Evolutionary conservation across 345 rosid species (phyloP).

Genomic region (Hypericum perforatum): DNA sequence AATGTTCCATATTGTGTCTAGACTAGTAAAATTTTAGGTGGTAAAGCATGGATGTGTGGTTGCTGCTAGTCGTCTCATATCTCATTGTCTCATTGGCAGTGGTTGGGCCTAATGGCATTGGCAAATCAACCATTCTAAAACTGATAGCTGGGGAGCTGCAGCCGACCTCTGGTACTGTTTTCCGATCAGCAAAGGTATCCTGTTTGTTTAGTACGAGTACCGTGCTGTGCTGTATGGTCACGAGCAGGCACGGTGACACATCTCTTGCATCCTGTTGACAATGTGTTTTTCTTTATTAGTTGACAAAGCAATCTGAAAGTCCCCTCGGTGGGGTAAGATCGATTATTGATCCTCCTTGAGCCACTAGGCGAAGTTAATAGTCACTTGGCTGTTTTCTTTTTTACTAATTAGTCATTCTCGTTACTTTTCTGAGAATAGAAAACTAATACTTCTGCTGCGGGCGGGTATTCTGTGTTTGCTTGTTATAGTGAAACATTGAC

Average conservation of each 20-base stretch:
- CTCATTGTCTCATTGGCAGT: slow-evolving; percentile 27
- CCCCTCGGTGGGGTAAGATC: too few species aligned
- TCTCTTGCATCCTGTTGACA: background rate
- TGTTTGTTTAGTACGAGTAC: background rate
- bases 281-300: slow-evolving; percentile 3
- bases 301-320: background rate
- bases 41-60: too few species aligned
- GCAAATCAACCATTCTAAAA: slow-evolving; percentile 96
- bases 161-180: slow-evolving; percentile 95
- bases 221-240: too few species aligned
- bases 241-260: too few species aligned
- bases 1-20: background rate
- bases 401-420: too few species aligned
- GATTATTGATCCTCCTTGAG: too few species aligned
- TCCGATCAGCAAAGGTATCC: slow-evolving; percentile 92
- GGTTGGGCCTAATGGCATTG: slow-evolving; percentile 99
- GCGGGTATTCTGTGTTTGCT: background rate
- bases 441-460: background rate
- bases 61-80: too few species aligned
- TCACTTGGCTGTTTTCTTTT: background rate
- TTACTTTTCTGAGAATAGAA: background rate
- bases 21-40: too few species aligned
- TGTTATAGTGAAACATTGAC: slow-evolving; percentile 9
- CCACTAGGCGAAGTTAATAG: background rate
- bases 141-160: slow-evolving; percentile 90